Evolutionary conservation across 2,329 filamentous ascomycete species (phyloP), one percentile per base, ranked within the genome.

Genomic region (Trichoderma oligosporum): DNA sequence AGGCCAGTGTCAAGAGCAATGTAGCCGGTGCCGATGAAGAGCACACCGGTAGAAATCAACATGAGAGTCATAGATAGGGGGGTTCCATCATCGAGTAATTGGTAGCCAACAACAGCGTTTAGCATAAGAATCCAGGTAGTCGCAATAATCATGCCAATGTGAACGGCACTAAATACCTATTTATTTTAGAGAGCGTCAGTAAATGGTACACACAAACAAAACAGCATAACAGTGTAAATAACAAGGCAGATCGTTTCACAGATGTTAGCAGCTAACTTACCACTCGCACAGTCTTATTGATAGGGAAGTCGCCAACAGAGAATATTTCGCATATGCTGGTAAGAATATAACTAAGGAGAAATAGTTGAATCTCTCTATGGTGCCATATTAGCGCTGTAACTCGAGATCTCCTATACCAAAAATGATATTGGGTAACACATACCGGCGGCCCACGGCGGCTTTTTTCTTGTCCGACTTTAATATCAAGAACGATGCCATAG

Each of bases 281-380:
- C 66, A 89, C 81, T 70, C 91, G 85, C 58, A 89, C 88, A 48
- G 75, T 83, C 52, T 79, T 75, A 63, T 82, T 77, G 18, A 97
- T 75, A 2, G 93, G 91, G 66, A 99, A 93, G 27, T 87, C 89
- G 64, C 94, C 94, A 33, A 97, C 85, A 0, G 91, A 92, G 75
- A 99, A 97, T 67, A 99, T 96, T 72, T 97, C 94, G 74, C 92
- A 97, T 67, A 99, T 89, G 66, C 89, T 85, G 60, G 97, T 85
- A 58, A 97, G 74, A 57, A 96, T 87, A 71, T 91, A 99, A 49
- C 88, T 87, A 39, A 89, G 61, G 49, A 99, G 82, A 75, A 99
- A 97, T 31, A 97, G 68, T 79, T 99, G 94, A 83, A 99, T 97
- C 74, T 99, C 94, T 73, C 94, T 96, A 68, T 57, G 55, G 7